Conservation (phyloP, 441 rosid genomes). For the Hura crepitans region DNA sequence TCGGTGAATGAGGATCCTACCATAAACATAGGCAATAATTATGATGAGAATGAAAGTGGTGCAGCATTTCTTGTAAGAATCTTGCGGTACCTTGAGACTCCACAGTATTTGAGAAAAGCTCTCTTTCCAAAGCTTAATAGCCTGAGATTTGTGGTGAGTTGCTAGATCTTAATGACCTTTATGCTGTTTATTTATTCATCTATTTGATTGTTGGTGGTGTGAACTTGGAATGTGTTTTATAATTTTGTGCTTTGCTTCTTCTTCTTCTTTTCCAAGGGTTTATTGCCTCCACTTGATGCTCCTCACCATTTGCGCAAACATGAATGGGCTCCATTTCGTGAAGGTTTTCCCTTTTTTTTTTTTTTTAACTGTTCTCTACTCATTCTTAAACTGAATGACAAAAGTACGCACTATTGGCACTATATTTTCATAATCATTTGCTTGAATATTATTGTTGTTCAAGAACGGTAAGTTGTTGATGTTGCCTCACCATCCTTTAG, state of each 20-base stretch:
- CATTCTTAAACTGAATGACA: not conserved
- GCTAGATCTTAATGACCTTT: not conserved
- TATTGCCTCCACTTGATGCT: conserved; percentile 97
- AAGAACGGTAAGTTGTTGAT: conserved; percentile 2
- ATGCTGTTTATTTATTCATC: not conserved
- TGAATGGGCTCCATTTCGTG: conserved; percentile 84
- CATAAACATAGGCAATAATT: conserved; percentile 15
- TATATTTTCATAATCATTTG: not conserved
- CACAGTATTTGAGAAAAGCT: conserved; percentile 82
- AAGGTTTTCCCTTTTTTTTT: conserved; percentile 46
- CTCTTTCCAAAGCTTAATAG: conserved; percentile 73
- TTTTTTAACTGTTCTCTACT: too few relatives aligned
- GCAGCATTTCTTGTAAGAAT: conserved; percentile 75
- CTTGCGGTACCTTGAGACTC: conserved; percentile 84
- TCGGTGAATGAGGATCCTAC: conserved; percentile 34
- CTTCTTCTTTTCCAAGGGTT: conserved; percentile 44
- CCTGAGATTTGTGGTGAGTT: conserved; percentile 77
- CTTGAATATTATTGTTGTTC: not conserved
- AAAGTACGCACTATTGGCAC: not conserved
- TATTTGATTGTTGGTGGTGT: conserved; percentile 8
- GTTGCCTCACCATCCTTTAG: not conserved
- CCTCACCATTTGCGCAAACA: conserved; percentile 97
- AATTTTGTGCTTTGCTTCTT: not conserved
- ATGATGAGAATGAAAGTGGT: conserved; percentile 63
- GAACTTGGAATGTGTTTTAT: conserved; percentile 4